Evolutionary conservation across 73 alveolate species (phyloP), one percentile per base, ranked within the genome.

Genomic region (Breviolum minutum): DNA sequence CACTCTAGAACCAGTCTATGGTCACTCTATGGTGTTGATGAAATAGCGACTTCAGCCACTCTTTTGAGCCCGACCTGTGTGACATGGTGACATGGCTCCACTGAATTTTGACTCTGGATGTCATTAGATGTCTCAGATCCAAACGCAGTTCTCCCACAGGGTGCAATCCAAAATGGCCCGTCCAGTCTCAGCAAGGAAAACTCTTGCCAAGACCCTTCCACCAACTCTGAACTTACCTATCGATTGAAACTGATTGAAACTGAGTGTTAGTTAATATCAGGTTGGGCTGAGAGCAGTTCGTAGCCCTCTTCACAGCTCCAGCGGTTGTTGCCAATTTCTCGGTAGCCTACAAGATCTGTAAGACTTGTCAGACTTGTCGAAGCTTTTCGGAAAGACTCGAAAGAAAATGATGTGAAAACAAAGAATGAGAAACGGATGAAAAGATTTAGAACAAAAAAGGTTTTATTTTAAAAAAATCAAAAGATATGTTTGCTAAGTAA

Each of bases 241-340:
- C 30, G 8, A 7, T 20, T n/a, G 7, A 17, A 13, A 71, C 26
- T 20, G 81, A 17, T 20, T 8, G 13, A 1, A 20, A 2, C 2
- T 20, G 26, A 22, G 30, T 20, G n/a, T 22, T 13, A 71, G 5
- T 8, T 20, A 1, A 11, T 13, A 71, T 8, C 81, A 71, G 40
- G 19, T 30, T 22, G 30, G 10, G 30, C 81, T 71, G 32, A n/a
- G 81, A 71, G 26, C 87, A 60, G 30, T 40, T 30, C 94, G 60
- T 85, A 85, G 76, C 94, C 94, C 76, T 63, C 77, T 14, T 61
- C 71, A 26, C 94, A 85, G 27, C 77, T 61, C 94, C 94, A 85
- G 22, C 71, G 94, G 74, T 85, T 85, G 94, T 24, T 26, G 62
- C 94, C 63, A 74, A 27, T n/a, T n/a, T 85, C 94, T 4, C 94